Evolutionary conservation across 148 eudicot genomes (phyloP).

Genomic region (Diospyros lotus): DNA sequence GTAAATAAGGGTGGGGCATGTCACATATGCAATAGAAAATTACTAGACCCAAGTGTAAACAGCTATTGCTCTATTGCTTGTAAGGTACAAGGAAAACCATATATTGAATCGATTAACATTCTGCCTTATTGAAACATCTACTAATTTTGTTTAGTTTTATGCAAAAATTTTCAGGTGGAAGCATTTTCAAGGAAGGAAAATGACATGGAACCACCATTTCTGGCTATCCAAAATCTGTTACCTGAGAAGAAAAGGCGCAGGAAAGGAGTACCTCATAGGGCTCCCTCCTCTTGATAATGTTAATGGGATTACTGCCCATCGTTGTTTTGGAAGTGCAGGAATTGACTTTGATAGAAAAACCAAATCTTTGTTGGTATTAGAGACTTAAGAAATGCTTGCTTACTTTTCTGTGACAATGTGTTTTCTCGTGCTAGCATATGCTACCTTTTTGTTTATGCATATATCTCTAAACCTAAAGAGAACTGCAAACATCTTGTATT

Average conservation of each 20-base stretch:
- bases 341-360: no score
- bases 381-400: no score
- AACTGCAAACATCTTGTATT: no score
- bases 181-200: slow-evolving; percentile 26
- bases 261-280: slow-evolving; percentile 45
- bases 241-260: slow-evolving; percentile 26
- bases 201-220: slow-evolving; percentile 23
- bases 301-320: slow-evolving; percentile 3
- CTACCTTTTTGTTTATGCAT: no score
- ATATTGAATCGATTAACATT: not conserved
- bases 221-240: slow-evolving; percentile 14
- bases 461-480: no score
- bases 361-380: no score
- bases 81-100: slow-evolving; percentile 35
- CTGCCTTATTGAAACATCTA: not conserved
- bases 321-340: no score
- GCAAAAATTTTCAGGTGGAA: slow-evolving; percentile 26
- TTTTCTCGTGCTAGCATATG: no score
- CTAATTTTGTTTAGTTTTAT: not conserved
- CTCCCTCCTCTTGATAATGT: slow-evolving; percentile 23
- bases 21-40: slow-evolving; percentile 35
- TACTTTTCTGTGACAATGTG: no score
- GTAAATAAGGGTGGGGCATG: slow-evolving; percentile 28
- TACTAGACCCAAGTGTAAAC: slow-evolving; percentile 30
- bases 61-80: slow-evolving; percentile 52